Conservation (phyloP, 2,329 filamentous ascomycete species). For the Ophiostoma perfectum region DNA sequence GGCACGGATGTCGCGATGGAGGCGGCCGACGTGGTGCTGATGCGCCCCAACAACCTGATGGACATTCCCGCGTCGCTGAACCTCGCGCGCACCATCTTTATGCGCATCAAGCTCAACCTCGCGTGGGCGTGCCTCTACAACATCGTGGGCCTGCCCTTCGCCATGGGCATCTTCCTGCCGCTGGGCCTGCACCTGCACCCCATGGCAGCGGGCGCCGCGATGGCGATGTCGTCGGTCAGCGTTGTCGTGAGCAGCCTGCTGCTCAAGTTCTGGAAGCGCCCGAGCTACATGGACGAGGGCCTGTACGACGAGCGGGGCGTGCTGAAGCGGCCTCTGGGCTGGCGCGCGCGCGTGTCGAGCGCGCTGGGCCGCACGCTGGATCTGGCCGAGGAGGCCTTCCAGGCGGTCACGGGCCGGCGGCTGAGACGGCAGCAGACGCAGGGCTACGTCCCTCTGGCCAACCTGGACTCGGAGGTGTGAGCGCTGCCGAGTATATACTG, state of each 20-base stretch:
- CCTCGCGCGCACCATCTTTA: constrained; percentile 79
- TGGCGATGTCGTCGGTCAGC: constrained; percentile 85
- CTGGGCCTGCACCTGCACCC: constrained; percentile 83
- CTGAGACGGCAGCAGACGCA: constrained; percentile 39
- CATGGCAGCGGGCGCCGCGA: constrained; percentile 89
- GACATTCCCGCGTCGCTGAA: constrained; percentile 84
- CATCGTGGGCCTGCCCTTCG: constrained; percentile 81
- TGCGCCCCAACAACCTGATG: constrained; percentile 86
- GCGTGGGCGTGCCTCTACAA: constrained; percentile 94
- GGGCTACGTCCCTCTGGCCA: constrained; percentile 56
- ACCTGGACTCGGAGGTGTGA: constrained; percentile 39
- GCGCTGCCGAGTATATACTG: too few species aligned
- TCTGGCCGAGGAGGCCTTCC: constrained; percentile 29
- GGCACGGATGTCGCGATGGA: constrained; percentile 98
- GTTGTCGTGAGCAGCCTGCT: constrained; percentile 81
- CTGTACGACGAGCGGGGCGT: constrained; percentile 54
- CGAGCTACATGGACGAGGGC: constrained; percentile 76
- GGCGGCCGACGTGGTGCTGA: constrained; percentile 90
- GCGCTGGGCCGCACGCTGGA: constrained; percentile 42
- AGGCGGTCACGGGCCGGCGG: constrained; percentile 34
- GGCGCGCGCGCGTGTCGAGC: constrained; percentile 37
- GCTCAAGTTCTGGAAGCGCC: constrained; percentile 79
- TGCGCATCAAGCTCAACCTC: constrained; percentile 87
- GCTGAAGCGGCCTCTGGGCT: constrained; percentile 34
- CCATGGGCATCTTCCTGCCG: constrained; percentile 93